Conservation (phyloP, 176 grass and related monocot species). For the Avena eriantha region DNA sequence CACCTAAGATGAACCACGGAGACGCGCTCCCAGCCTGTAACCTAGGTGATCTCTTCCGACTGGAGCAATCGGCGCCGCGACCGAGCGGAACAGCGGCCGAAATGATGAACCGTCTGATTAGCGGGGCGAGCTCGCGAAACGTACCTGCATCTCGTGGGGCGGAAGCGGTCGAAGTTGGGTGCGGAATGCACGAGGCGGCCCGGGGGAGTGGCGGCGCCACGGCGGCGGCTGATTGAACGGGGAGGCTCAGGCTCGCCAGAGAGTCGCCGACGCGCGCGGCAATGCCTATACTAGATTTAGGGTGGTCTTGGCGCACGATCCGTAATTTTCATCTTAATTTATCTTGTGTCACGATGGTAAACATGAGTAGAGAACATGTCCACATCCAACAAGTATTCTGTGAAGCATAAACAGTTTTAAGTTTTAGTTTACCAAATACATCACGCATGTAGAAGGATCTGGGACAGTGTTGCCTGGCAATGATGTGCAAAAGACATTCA, state of each 20-base stretch:
- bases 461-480: too few species aligned
- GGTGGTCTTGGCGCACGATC: too few species aligned
- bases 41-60: background rate
- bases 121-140: background rate
- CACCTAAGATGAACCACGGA: background rate
- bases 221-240: conserved; percentile 4
- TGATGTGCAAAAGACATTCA: too few species aligned
- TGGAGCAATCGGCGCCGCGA: background rate
- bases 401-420: too few species aligned
- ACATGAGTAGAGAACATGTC: too few species aligned
- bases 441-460: too few species aligned
- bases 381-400: too few species aligned
- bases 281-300: too few species aligned
- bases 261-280: background rate
- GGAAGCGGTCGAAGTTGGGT: background rate
- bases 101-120: background rate
- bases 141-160: background rate
- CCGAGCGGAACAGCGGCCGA: background rate
- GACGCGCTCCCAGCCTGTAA: background rate
- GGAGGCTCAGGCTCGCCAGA: background rate
- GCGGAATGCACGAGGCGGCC: background rate
- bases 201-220: background rate
- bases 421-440: too few species aligned
- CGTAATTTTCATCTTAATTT: too few species aligned
- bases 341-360: too few species aligned